Percentiles rank a stretch among this genome's conserved stretches.
These are phyloP conservation scores for Botrytis elliptica DNA, from an alignment of 2,329 filamentous ascomycete genomes.

Conservation along the genomic window DNA sequence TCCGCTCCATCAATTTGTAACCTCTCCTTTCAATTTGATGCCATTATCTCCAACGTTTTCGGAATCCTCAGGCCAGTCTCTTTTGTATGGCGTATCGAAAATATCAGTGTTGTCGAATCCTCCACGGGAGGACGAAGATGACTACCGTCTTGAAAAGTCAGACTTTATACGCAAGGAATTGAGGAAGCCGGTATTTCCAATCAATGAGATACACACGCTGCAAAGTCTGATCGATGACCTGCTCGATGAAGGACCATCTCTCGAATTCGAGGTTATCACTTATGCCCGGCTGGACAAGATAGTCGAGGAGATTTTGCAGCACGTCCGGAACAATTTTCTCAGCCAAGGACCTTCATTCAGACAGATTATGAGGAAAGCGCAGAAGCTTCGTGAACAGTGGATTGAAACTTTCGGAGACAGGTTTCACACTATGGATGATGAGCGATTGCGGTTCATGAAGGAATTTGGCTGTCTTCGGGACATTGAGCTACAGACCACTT, in stretches of 20 bases:
- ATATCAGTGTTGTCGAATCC: conserved; percentile 12
- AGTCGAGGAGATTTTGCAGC: conserved; percentile 26
- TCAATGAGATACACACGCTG: not conserved
- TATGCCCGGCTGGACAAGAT: conserved; percentile 25
- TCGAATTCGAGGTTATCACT: conserved; percentile 19
- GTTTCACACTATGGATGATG: conserved; percentile 29
- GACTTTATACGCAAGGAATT: conserved; percentile 16
- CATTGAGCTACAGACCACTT: conserved; percentile 19
- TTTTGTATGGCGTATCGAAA: not conserved
- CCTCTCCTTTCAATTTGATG: not conserved
- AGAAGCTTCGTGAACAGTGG: conserved; percentile 28
- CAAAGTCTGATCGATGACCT: conserved; percentile 19
- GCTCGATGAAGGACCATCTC: not conserved
- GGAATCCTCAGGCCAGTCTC: not conserved
- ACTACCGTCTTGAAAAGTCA: conserved; percentile 15
- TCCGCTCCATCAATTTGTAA: not conserved
- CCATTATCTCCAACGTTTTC: not conserved
- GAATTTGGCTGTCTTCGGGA: conserved; percentile 24
- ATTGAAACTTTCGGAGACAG: conserved; percentile 24
- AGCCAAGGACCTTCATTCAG: conserved; percentile 4
- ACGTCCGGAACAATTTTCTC: conserved; percentile 10
- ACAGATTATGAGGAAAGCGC: conserved; percentile 21
- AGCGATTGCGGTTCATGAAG: conserved; percentile 28
- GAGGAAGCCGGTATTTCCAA: conserved; percentile 7
- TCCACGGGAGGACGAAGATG: not conserved